Evolutionary conservation across 164 flowering plant species (phyloP).

Genomic region (Echeveria elegans): DNA sequence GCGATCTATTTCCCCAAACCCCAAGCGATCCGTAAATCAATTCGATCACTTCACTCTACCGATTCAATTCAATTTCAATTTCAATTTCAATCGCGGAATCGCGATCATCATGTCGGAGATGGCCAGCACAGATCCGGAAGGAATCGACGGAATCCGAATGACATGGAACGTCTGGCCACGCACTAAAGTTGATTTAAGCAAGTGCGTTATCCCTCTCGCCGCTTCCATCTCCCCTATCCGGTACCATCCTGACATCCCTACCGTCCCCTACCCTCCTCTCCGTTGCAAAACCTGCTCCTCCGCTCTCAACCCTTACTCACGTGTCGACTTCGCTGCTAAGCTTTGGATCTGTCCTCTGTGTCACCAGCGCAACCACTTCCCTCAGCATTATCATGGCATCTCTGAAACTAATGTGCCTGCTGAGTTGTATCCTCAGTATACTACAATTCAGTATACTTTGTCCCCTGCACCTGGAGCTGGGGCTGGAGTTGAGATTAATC

Average conservation of each 20-base stretch:
- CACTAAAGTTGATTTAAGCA: slow-evolving; percentile 79
- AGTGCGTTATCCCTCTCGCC: slow-evolving; percentile 94
- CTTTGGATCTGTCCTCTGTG: slow-evolving; percentile 97
- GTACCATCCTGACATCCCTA: slow-evolving; percentile 49
- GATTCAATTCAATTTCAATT: neutral
- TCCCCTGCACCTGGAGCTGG: slow-evolving; percentile 9
- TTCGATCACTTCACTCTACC: neutral
- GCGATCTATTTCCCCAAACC: neutral
- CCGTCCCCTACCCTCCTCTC: slow-evolving; percentile 74
- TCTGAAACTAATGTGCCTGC: slow-evolving; percentile 72
- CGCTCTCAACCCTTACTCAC: slow-evolving; percentile 49
- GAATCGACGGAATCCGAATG: slow-evolving; percentile 87
- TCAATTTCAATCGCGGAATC: neutral
- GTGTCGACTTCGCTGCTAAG: slow-evolving; percentile 71
- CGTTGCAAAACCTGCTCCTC: slow-evolving; percentile 72
- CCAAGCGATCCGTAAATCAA: too few relatives aligned
- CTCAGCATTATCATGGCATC: slow-evolving; percentile 56
- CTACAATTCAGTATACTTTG: slow-evolving; percentile 55
- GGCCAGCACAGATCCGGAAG: slow-evolving; percentile 61
- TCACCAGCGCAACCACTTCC: slow-evolving; percentile 78
- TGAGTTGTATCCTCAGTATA: slow-evolving; percentile 76
- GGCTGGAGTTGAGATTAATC: neutral
- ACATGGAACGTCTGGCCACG: slow-evolving; percentile 92
- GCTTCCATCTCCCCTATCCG: slow-evolving; percentile 77
- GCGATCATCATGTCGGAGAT: slow-evolving; percentile 35